Percentiles rank a stretch among this genome's conserved stretches.
Evolutionary conservation across 495 filamentous ascomycete species (phyloP).

Genomic region (Penicillium diatomitis): DNA sequence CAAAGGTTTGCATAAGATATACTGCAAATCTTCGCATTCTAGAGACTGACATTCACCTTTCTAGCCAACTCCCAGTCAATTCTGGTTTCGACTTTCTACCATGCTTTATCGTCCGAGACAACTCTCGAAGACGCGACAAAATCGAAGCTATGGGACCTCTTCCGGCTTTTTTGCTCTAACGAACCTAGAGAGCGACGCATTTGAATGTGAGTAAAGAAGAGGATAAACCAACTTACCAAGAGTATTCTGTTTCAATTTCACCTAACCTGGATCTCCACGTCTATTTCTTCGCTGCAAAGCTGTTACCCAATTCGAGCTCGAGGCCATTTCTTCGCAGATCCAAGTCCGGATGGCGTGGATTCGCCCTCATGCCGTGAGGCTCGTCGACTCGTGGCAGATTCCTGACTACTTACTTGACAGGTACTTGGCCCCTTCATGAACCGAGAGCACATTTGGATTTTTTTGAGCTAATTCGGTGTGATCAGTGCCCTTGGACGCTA

Average conservation of each 20-base stretch:
- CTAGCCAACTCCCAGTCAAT: constrained; percentile 39
- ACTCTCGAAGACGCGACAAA: constrained; percentile 16
- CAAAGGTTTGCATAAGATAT: constrained; percentile 15
- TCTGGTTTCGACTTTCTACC: constrained; percentile 32
- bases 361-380: constrained; percentile 37
- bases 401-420: constrained; percentile 41
- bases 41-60: background rate
- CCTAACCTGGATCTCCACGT: background rate
- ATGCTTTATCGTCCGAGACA: constrained; percentile 15
- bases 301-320: constrained; percentile 22
- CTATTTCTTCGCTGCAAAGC: constrained; percentile 29
- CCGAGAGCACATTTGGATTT: no score
- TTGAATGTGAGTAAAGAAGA: constrained; percentile 17
- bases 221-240: no score
- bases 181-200: constrained; percentile 31
- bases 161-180: constrained; percentile 36
- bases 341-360: constrained; percentile 33
- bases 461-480: background rate
- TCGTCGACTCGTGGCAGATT: constrained; percentile 40
- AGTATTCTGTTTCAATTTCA: no score
- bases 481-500: constrained; percentile 36
- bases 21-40: background rate
- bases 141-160: constrained; percentile 24
- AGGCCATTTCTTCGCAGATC: constrained; percentile 24
- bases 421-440: constrained; percentile 6